Conservation (phyloP, 1,139 yeast species). For the Lodderomyces beijingensis region DNA sequence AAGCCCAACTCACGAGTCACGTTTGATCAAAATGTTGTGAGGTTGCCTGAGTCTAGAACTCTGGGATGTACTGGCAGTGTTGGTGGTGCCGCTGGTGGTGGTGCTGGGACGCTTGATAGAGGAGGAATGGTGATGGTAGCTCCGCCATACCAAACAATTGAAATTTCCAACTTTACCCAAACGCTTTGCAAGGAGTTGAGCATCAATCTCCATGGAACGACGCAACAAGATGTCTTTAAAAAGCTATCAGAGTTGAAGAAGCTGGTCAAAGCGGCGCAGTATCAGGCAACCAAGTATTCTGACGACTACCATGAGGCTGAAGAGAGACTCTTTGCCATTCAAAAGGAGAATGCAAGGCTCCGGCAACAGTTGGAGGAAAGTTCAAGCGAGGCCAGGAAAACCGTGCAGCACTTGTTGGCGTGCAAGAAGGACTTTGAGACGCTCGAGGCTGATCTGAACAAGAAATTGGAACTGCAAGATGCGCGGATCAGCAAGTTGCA, state of each 20-base stretch:
- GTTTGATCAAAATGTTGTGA: background rate
- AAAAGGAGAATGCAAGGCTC: background rate
- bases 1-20: background rate
- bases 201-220: background rate
- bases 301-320: background rate
- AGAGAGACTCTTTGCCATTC: background rate
- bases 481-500: conserved; percentile 1
- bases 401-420: background rate
- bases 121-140: background rate
- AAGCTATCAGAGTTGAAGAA: background rate
- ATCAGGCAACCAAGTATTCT: background rate
- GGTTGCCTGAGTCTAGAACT: too few species aligned
- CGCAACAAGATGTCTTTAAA: background rate
- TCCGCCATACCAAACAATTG: conserved; percentile 1
- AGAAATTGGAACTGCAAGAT: background rate
- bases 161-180: background rate
- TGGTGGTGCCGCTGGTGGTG: background rate
- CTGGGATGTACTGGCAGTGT: too few species aligned
- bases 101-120: background rate
- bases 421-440: conserved; percentile 1
- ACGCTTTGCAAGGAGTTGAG: background rate
- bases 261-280: background rate
- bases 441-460: conserved; percentile 1
- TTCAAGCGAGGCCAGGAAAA: background rate
- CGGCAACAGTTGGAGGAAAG: conserved; percentile 1